A percentile compares a stretch with the other conserved stretches of the same genome.
Conservation (phyloP, 352 stramenopile genomes). For the Vaucheria bursata region DNA sequence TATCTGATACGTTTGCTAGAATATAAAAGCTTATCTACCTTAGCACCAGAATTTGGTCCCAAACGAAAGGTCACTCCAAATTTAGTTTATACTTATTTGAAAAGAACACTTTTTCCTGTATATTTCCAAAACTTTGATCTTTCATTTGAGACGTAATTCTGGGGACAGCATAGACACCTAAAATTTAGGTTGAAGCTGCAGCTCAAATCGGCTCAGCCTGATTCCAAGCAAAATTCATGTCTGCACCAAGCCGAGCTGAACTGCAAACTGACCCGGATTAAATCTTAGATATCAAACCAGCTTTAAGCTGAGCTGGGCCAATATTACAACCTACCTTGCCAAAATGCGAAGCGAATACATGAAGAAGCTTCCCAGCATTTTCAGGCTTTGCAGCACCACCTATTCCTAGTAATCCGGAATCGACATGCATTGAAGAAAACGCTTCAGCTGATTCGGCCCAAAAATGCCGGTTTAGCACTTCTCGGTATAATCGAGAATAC, state of each 20-base stretch:
- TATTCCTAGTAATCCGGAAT: conserved; percentile 88
- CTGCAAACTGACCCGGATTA: not conserved
- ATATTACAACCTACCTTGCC: conserved; percentile 51
- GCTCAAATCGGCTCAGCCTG: too few relatives aligned
- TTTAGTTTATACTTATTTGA: too few relatives aligned
- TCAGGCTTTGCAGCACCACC: conserved; percentile 57
- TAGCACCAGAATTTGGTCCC: too few relatives aligned
- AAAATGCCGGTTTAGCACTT: conserved; percentile 92
- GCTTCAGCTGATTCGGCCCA: conserved; percentile 96
- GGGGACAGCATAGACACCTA: too few relatives aligned
- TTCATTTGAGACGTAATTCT: too few relatives aligned
- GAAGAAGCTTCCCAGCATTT: conserved; percentile 77
- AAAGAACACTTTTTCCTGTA: too few relatives aligned
- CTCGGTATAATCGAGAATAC: conserved; percentile 96
- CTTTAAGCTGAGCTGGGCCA: not conserved
- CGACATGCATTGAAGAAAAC: conserved; percentile 88
- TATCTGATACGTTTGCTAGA: too few relatives aligned
- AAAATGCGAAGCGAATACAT: conserved; percentile 83
- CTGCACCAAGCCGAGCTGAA: not conserved
- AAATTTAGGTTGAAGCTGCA: too few relatives aligned
- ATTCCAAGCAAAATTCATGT: not conserved
- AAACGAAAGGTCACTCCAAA: too few relatives aligned
- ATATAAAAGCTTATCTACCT: too few relatives aligned
- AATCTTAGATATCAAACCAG: not conserved
- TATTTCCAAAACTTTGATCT: too few relatives aligned